Evolutionary conservation across 805 yeast genomes (phyloP).

Genomic region (Wickerhamomyces sydowiorum): DNA sequence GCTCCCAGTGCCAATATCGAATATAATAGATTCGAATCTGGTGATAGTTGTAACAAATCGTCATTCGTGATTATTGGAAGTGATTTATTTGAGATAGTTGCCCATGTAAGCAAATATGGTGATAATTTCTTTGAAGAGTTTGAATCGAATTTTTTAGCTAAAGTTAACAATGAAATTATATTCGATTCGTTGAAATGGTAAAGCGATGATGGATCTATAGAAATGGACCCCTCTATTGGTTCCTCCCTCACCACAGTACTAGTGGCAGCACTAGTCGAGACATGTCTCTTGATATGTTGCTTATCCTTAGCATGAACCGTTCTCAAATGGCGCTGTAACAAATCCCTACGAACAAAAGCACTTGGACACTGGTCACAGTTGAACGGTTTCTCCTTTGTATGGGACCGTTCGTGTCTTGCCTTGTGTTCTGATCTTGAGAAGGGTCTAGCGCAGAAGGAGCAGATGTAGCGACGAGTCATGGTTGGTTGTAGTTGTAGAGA

Average conservation of each 20-base stretch:
- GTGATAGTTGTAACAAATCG: constrained; percentile 13
- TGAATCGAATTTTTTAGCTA: constrained; percentile 22
- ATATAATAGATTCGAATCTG: constrained; percentile 36
- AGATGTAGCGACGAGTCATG: constrained; percentile 57
- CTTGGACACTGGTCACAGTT: constrained; percentile 65
- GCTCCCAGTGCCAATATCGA: constrained; percentile 42
- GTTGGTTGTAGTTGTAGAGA: not conserved
- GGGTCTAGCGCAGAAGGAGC: constrained; percentile 75
- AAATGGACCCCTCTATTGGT: not conserved
- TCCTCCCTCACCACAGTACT: not conserved
- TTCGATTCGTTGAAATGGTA: not conserved
- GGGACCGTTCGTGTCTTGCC: constrained; percentile 73
- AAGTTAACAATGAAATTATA: constrained; percentile 26
- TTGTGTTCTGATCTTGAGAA: constrained; percentile 78
- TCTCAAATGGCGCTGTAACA: constrained; percentile 69
- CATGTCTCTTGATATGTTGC: constrained; percentile 13
- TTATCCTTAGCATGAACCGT: constrained; percentile 53
- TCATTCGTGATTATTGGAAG: constrained; percentile 20
- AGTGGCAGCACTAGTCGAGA: too few species aligned
- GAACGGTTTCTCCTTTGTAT: constrained; percentile 77
- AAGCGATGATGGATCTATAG: not conserved
- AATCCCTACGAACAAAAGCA: constrained; percentile 72
- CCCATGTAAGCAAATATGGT: constrained; percentile 17
- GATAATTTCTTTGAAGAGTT: constrained; percentile 15
- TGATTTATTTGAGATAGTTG: constrained; percentile 24